Evolutionary conservation across 2,329 filamentous ascomycete species (phyloP).

Genomic region (Fusarium sarcochroum): DNA sequence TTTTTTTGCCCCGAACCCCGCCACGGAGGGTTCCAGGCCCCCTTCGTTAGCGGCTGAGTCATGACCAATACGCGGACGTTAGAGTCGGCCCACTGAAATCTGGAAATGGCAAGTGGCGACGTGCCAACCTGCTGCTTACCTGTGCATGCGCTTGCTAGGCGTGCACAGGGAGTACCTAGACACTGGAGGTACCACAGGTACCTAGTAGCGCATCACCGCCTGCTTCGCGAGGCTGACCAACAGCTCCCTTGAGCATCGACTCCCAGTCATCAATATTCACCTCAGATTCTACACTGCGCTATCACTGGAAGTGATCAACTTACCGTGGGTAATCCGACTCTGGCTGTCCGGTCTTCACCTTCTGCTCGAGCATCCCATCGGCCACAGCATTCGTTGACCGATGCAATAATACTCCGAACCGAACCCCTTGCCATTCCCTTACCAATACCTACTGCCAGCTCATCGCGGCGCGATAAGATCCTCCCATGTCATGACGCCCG

Average conservation of each 20-base stretch:
- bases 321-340: background rate
- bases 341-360: background rate
- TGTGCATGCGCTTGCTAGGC: background rate
- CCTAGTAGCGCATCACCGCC: constrained; percentile 30
- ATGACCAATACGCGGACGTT: background rate
- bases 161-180: no score
- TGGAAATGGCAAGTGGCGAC: background rate
- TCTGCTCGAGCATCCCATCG: background rate
- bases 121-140: constrained; percentile 16
- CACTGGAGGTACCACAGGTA: background rate
- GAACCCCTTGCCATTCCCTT: constrained; percentile 6
- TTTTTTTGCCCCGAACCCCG: constrained; percentile 45
- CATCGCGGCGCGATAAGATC: constrained; percentile 26
- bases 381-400: background rate
- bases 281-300: background rate
- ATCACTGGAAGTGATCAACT: background rate
- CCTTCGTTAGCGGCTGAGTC: constrained; percentile 18
- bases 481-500: constrained; percentile 48
- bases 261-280: background rate
- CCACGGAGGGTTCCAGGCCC: constrained; percentile 34
- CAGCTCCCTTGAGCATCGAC: constrained; percentile 16
- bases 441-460: constrained; percentile 8
- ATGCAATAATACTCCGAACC: constrained; percentile 6
- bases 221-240: constrained; percentile 38
- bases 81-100: background rate